phyloP scores from a whole-genome alignment of 164 flowering plant species.

The Protea cynaroides region DNA sequence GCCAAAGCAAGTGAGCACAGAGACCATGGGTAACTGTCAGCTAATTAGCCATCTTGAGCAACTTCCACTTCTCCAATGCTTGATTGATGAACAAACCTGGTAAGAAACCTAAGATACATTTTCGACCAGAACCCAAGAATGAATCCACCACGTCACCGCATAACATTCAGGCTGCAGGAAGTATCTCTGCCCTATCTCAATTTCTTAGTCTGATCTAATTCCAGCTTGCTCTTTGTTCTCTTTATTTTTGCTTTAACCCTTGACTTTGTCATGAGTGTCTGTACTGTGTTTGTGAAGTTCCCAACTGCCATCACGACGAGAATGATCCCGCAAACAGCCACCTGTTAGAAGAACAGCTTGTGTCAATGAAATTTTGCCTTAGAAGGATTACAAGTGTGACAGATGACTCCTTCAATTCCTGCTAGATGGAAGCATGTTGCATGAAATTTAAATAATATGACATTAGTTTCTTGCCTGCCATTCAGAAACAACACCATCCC shows the following conservation, averaged over 20 bases:
- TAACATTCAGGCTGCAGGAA: background rate
- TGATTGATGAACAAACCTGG: background rate
- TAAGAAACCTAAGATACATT: background rate
- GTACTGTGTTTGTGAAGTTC: slow-evolving; percentile 79
- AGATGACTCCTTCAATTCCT: background rate
- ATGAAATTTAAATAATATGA: background rate
- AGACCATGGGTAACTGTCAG: background rate
- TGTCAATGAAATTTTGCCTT: background rate
- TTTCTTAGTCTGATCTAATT: slow-evolving; percentile 22
- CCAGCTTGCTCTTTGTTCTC: slow-evolving; percentile 74
- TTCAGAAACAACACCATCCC: slow-evolving; percentile 64
- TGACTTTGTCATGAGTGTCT: slow-evolving; percentile 74
- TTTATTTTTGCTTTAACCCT: slow-evolving; percentile 91
- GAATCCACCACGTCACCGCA: background rate
- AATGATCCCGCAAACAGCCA: slow-evolving; percentile 71
- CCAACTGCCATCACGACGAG: slow-evolving; percentile 90
- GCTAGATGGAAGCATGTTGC: background rate
- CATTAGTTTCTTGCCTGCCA: slow-evolving; percentile 68
- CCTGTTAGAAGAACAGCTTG: slow-evolving; percentile 35
- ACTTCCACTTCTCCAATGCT: background rate
- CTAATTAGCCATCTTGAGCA: too few species aligned
- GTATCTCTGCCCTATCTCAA: slow-evolving; percentile 1
- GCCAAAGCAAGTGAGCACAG: background rate
- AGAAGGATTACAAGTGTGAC: background rate
- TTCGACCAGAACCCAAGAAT: background rate